These are phyloP conservation scores for Neolentinus lepideus DNA, from an alignment of 1,284 basidiomycete species.

Conservation along the genomic window DNA sequence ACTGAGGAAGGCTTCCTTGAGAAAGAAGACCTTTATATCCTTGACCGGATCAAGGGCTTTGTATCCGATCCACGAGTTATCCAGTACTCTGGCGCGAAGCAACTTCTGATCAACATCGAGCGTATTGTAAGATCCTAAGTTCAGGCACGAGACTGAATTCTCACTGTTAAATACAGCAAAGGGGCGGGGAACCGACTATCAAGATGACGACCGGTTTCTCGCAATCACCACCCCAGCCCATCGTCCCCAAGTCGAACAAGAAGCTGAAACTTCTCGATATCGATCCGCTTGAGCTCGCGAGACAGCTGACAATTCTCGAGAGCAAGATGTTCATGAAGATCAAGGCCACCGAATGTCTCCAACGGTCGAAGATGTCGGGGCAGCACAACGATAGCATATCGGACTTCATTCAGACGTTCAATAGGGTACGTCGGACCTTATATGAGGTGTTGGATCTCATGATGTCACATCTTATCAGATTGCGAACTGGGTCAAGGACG, in stretches of 20 bases:
- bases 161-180: constrained; percentile 35
- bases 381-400: constrained; percentile 79
- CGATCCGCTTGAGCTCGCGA: constrained; percentile 86
- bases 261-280: constrained; percentile 84
- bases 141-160: constrained; percentile 2
- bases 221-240: constrained; percentile 62
- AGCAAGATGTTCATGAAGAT: constrained; percentile 85
- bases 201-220: constrained; percentile 34
- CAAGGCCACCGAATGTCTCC: constrained; percentile 86
- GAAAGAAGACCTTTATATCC: constrained; percentile 73
- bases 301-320: constrained; percentile 94
- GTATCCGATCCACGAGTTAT: constrained; percentile 60
- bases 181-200: constrained; percentile 45
- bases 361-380: constrained; percentile 70
- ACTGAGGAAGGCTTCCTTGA: constrained; percentile 76
- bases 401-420: constrained; percentile 87
- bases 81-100: constrained; percentile 62
- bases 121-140: constrained; percentile 51
- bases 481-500: constrained; percentile 93
- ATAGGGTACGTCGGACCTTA: constrained; percentile 52
- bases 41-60: constrained; percentile 77
- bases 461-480: constrained; percentile 40
- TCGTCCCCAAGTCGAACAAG: constrained; percentile 68
- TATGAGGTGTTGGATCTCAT: background rate
- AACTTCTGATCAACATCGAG: constrained; percentile 66